Percentiles rank a stretch among this genome's conserved stretches.
Conservation (phyloP, 2,329 filamentous ascomycete species). For the Daldinia sp. region DNA sequence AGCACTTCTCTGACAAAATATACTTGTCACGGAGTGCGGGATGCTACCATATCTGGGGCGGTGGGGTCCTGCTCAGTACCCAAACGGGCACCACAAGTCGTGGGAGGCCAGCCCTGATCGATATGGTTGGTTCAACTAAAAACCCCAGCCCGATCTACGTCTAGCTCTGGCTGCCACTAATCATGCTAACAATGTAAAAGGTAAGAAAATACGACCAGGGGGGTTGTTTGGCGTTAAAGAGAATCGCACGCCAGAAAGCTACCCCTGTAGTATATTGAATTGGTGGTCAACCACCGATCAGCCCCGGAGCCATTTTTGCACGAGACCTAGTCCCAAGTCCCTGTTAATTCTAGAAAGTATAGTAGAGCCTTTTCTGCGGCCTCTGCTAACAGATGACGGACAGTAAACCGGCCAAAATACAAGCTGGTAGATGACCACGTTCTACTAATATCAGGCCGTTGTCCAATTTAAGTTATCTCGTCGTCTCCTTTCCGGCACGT, state of each 20-base stretch:
- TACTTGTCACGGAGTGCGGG: constrained; percentile 43
- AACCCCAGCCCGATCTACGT: constrained; percentile 34
- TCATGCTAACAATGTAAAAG: constrained; percentile 33
- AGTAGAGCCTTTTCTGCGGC: not conserved
- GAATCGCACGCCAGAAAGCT: constrained; percentile 24
- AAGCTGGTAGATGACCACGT: not conserved
- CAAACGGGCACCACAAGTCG: constrained; percentile 30
- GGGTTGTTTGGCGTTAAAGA: constrained; percentile 32
- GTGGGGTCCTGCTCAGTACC: constrained; percentile 29
- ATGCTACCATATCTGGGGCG: constrained; percentile 37
- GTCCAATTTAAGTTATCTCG: constrained; percentile 12
- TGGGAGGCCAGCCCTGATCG: constrained; percentile 13
- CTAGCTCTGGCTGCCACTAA: constrained; percentile 30
- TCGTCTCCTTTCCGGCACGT: not conserved
- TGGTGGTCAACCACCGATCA: constrained; percentile 17
- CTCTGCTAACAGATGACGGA: not conserved
- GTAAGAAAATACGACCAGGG: constrained; percentile 25
- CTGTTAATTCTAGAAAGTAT: constrained; percentile 21
- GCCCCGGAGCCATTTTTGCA: constrained; percentile 10
- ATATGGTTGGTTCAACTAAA: constrained; percentile 25
- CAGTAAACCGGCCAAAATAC: not conserved
- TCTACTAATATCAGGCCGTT: constrained; percentile 2
- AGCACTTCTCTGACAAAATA: constrained; percentile 50
- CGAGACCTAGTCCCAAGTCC: constrained; percentile 9
- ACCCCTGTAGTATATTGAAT: constrained; percentile 21